Conservation (phyloP, 805 yeast species). For the Scheffersomyces lignosus region DNA sequence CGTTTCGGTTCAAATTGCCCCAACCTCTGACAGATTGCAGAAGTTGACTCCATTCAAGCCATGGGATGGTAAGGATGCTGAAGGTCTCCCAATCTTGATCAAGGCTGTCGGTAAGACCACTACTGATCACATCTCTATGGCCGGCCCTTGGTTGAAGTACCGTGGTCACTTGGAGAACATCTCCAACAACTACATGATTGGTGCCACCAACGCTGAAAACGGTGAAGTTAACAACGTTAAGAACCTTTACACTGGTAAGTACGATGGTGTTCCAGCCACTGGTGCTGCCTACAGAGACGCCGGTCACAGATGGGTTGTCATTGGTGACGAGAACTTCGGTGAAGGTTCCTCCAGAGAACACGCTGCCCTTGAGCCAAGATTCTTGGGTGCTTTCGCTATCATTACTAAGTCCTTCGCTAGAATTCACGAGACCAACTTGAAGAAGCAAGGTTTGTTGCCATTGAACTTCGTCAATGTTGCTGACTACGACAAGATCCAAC, state of each 20-base stretch:
- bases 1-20: slow-evolving; percentile 75
- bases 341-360: slow-evolving; percentile 99
- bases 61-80: slow-evolving; percentile 96
- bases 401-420: slow-evolving; percentile 97
- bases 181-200: slow-evolving; percentile 98
- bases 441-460: slow-evolving; percentile 98
- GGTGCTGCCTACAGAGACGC: slow-evolving; percentile 93
- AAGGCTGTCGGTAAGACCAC: slow-evolving; percentile 98
- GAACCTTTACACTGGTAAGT: slow-evolving; percentile 89
- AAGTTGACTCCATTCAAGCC: slow-evolving; percentile 88
- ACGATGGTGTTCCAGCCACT: slow-evolving; percentile 95
- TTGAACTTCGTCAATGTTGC: slow-evolving; percentile 86
- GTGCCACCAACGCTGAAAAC: slow-evolving; percentile 97
- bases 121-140: slow-evolving; percentile 99
- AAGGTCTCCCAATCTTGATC: slow-evolving; percentile 86
- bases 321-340: slow-evolving; percentile 98
- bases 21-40: slow-evolving; percentile 96
- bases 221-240: slow-evolving; percentile 88
- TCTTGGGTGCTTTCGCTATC: slow-evolving; percentile 97
- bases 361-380: slow-evolving; percentile 99
- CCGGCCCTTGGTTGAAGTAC: slow-evolving; percentile 99
- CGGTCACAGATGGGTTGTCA: slow-evolving; percentile 93
- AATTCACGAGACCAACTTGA: slow-evolving; percentile 98
- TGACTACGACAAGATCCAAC: slow-evolving; percentile 92
- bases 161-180: slow-evolving; percentile 99